These are phyloP conservation scores for Tolypocladium inflatum DNA, from an alignment of 2,329 filamentous ascomycete species.

Conservation along the genomic window DNA sequence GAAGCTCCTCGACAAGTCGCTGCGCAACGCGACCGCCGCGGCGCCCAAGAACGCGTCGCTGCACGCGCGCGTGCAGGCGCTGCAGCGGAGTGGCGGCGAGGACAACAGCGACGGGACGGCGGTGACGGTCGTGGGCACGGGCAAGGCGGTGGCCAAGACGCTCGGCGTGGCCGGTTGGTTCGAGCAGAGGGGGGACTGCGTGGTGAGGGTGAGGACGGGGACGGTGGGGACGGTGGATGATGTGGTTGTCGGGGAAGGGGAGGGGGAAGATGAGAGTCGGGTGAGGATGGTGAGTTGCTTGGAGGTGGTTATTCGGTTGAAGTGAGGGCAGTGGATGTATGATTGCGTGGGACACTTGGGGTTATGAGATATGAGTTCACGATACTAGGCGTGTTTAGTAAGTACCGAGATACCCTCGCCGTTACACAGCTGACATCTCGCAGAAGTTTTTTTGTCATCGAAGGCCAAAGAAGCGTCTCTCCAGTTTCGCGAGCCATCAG, in stretches of 20 bases:
- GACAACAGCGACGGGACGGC: conserved; percentile 17
- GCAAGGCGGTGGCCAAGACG: conserved; percentile 55
- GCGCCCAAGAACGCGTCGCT: conserved; percentile 39
- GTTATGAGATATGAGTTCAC: not conserved
- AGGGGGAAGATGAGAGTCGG: conserved; percentile 27
- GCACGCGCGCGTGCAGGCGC: conserved; percentile 33
- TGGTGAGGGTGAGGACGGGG: conserved; percentile 50
- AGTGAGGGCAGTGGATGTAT: conserved; percentile 18
- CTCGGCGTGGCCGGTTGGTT: conserved; percentile 57
- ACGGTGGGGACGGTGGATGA: conserved; percentile 61
- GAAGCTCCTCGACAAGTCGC: conserved; percentile 48
- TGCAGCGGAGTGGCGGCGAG: conserved; percentile 19
- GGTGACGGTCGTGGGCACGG: conserved; percentile 55
- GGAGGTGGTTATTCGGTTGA: conserved; percentile 37
- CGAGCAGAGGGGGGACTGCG: conserved; percentile 47
- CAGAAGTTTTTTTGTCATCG: not conserved
- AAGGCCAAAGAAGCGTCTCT: not conserved
- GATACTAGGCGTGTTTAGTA: not conserved
- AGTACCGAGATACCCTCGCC: not conserved
- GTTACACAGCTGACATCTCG: not conserved
- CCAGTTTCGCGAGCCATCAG: not conserved
- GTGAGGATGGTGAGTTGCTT: conserved; percentile 41
- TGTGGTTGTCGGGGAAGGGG: conserved; percentile 35
- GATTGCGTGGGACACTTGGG: not conserved
- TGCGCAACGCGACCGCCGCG: conserved; percentile 25